Conservation (phyloP, 305 asterid genomes). For the Striga hermonthica region DNA sequence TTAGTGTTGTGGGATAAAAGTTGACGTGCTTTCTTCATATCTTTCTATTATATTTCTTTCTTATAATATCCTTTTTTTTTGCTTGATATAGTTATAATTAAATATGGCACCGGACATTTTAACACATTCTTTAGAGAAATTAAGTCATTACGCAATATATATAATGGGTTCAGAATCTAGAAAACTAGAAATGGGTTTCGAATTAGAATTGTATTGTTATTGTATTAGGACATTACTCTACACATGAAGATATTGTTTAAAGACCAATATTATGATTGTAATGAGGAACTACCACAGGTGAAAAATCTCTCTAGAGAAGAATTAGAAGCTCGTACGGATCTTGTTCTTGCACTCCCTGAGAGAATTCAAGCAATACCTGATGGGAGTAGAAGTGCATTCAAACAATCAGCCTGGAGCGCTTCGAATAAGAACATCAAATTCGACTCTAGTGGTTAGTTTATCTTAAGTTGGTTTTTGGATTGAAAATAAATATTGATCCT, state of each 20-base stretch:
- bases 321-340: slow-evolving; percentile 57
- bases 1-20: slow-evolving; percentile 4
- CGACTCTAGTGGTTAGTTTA: slow-evolving; percentile 48
- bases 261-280: slow-evolving; percentile 12
- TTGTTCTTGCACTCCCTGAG: slow-evolving; percentile 63
- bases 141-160: too few species aligned
- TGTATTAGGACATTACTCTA: background rate
- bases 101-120: too few species aligned
- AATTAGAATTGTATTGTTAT: too few species aligned
- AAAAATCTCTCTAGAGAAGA: slow-evolving; percentile 70
- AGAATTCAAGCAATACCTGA: slow-evolving; percentile 70
- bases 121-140: too few species aligned
- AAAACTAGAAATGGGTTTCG: too few species aligned
- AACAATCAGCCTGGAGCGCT: slow-evolving; percentile 43
- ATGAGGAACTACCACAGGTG: slow-evolving; percentile 43
- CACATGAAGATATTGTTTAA: background rate
- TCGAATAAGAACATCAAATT: slow-evolving; percentile 59
- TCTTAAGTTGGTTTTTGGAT: background rate
- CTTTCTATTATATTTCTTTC: background rate
- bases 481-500: background rate
- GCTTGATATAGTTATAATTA: too few species aligned
- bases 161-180: too few species aligned
- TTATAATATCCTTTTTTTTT: too few species aligned
- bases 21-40: background rate
- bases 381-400: slow-evolving; percentile 34